Conservation (phyloP, 1,284 basidiomycete species). For the Mycosarcoma mackinlayi region DNA sequence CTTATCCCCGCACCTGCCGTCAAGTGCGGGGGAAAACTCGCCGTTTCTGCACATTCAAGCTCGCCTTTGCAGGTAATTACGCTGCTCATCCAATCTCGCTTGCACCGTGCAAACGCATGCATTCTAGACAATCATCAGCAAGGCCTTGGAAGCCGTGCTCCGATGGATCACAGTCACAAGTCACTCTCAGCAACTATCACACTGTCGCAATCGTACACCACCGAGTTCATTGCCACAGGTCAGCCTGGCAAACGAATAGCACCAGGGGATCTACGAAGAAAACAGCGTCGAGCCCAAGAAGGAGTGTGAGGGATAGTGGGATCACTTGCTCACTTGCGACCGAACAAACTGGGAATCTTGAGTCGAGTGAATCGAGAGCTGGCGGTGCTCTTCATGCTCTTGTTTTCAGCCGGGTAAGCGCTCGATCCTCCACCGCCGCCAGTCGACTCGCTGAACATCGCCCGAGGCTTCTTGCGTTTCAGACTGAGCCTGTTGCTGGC, state of each 20-base stretch:
- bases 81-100: conserved; percentile 1
- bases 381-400: conserved; percentile 28
- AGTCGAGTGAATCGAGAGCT: conserved; percentile 20
- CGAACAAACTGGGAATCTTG: conserved; percentile 27
- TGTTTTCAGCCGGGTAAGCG: conserved; percentile 31
- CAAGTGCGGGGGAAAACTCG: conserved; percentile 6
- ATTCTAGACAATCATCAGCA: too few relatives aligned
- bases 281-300: not conserved
- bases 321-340: conserved; percentile 31
- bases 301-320: not conserved
- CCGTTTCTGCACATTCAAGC: conserved; percentile 3
- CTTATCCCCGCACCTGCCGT: conserved; percentile 3
- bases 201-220: not conserved
- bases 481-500: conserved; percentile 19
- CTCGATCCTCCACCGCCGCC: conserved; percentile 6
- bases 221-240: not conserved
- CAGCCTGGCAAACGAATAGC: too few relatives aligned
- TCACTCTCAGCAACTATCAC: not conserved
- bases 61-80: conserved; percentile 17
- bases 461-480: conserved; percentile 22
- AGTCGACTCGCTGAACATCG: conserved; percentile 27
- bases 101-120: not conserved
- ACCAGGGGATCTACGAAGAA: not conserved
- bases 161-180: not conserved
- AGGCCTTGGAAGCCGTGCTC: too few relatives aligned